These are phyloP conservation scores for Saccharum hybrid DNA, from an alignment of 202 grass and related monocot genomes.

Conservation along the genomic window DNA sequence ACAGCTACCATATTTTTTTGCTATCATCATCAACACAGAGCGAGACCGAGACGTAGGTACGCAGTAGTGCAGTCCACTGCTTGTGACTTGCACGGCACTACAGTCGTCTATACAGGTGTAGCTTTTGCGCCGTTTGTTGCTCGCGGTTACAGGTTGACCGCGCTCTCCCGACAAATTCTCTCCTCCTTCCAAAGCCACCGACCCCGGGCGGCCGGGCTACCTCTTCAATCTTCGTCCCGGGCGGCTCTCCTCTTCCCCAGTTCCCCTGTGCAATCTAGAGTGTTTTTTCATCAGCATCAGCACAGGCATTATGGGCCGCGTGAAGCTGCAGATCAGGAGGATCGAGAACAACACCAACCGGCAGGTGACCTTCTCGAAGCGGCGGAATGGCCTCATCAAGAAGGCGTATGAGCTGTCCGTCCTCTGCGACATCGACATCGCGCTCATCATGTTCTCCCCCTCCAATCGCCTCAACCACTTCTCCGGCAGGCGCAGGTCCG, in stretches of 20 bases:
- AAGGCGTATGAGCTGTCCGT: constrained; percentile 81
- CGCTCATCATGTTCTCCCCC: constrained; percentile 81
- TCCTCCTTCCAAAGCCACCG: constrained; percentile 34
- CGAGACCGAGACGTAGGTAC: too few species aligned
- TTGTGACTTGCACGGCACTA: neutral
- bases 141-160: neutral
- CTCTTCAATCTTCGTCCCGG: neutral
- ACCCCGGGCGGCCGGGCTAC: too few species aligned
- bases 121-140: neutral
- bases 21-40: too few species aligned
- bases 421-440: constrained; percentile 74
- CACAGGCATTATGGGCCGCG: constrained; percentile 52
- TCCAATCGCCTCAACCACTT: constrained; percentile 68
- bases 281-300: neutral
- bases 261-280: neutral
- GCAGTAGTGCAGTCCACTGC: neutral
- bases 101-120: too few species aligned
- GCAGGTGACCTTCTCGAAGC: constrained; percentile 82
- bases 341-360: constrained; percentile 68
- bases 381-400: constrained; percentile 76
- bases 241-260: neutral
- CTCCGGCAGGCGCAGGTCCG: constrained; percentile 54
- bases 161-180: constrained; percentile 43
- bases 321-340: constrained; percentile 72
- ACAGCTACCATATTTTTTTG: too few species aligned